Evolutionary conservation across 345 rosid species (phyloP).

Genomic region (Bretschneidera sinensis): DNA sequence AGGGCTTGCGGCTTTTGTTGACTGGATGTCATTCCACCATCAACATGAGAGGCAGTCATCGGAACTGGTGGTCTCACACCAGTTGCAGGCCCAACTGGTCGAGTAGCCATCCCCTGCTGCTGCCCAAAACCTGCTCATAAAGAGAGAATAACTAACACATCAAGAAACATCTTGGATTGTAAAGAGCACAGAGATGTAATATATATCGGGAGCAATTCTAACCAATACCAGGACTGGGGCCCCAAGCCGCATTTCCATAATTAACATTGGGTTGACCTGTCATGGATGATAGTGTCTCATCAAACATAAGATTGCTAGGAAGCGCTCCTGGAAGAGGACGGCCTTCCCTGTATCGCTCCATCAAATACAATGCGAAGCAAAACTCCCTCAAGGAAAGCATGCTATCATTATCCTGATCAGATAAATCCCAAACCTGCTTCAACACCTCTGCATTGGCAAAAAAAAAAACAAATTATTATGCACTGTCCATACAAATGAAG

Average conservation of each 20-base stretch:
- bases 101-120: constrained; percentile 54
- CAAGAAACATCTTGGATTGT: constrained; percentile 16
- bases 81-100: constrained; percentile 43
- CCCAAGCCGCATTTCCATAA: constrained; percentile 78
- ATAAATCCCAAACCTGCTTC: constrained; percentile 97
- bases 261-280: constrained; percentile 63
- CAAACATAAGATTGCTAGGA: constrained; percentile 76
- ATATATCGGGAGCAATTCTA: constrained; percentile 20
- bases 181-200: constrained; percentile 18
- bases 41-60: constrained; percentile 38
- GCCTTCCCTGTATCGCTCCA: constrained; percentile 97
- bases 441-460: constrained; percentile 59
- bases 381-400: constrained; percentile 99
- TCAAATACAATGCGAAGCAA: constrained; percentile 89
- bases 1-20: constrained; percentile 50
- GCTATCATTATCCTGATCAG: constrained; percentile 97
- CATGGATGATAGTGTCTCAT: constrained; percentile 83
- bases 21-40: constrained; percentile 33
- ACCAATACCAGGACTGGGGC: constrained; percentile 55
- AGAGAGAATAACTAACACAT: not conserved
- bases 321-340: constrained; percentile 77
- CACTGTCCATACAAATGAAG: too few relatives aligned
- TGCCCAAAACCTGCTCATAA: constrained; percentile 58
- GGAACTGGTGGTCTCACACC: constrained; percentile 70
- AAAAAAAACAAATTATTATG: constrained; percentile 17